A percentile compares a stretch with the other conserved stretches of the same genome.
phyloP scores from a whole-genome alignment of 2,329 filamentous ascomycete species.

The Pyrenophora seminiperda region DNA sequence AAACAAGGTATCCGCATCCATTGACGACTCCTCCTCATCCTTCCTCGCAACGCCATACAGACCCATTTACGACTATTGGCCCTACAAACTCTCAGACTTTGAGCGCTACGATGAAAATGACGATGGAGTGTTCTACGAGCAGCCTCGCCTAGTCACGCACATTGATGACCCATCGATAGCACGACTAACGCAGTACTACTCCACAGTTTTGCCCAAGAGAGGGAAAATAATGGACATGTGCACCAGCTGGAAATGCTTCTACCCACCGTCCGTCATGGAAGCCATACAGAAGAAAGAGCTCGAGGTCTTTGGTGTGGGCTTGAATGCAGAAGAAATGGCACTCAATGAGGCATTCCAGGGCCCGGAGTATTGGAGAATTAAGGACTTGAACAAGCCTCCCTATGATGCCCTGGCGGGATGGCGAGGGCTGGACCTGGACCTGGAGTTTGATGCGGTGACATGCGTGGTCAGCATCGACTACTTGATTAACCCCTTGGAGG shows the following conservation, averaged over 20 bases:
- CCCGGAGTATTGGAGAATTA: slow-evolving; percentile 37
- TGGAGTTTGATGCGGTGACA: slow-evolving; percentile 53
- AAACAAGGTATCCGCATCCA: slow-evolving; percentile 10
- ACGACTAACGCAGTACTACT: slow-evolving; percentile 55
- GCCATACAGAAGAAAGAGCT: slow-evolving; percentile 42
- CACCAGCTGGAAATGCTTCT: slow-evolving; percentile 57
- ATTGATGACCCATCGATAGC: slow-evolving; percentile 58
- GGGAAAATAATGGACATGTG: slow-evolving; percentile 58
- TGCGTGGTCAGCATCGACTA: slow-evolving; percentile 61
- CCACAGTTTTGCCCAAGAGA: slow-evolving; percentile 47
- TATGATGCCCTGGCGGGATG: slow-evolving; percentile 34
- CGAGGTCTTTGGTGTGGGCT: slow-evolving; percentile 55
- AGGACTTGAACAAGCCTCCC: slow-evolving; percentile 53
- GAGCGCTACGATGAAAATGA: slow-evolving; percentile 44
- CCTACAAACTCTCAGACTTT: slow-evolving; percentile 43
- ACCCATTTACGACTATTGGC: slow-evolving; percentile 29
- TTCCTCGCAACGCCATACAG: slow-evolving; percentile 22
- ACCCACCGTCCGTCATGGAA: slow-evolving; percentile 43
- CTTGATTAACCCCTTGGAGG: slow-evolving; percentile 53
- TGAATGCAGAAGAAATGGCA: slow-evolving; percentile 55
- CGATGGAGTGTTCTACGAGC: slow-evolving; percentile 48
- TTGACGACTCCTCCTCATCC: background rate
- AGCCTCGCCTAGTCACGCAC: slow-evolving; percentile 59
- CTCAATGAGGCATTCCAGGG: slow-evolving; percentile 45
- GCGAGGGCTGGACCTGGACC: background rate